Base-by-base conservation (phyloP, 2,329 filamentous ascomycete species). In the Aspergillus sp. region DNA sequence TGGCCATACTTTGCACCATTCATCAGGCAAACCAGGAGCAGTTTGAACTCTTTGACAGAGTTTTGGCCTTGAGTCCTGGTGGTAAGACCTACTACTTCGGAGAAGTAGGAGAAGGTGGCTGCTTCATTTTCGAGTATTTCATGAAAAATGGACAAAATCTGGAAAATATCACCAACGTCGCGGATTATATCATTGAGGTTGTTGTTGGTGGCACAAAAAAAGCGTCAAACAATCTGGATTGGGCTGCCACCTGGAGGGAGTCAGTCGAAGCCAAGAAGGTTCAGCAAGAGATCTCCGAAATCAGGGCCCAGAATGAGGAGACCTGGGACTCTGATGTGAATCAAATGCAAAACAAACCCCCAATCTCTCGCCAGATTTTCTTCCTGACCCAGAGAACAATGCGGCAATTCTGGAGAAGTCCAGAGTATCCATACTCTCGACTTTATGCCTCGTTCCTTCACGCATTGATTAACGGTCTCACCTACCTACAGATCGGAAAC, bases 401-500 rank as follows among this genome's bases (percentile, higher is more conserved):
- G 69, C 79, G 79, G 1, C 85, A 90, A 64, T 86, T 90, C 73
- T 91, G 87, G 87, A 81, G 90, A 35, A 86, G 88, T 52, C 87
- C 88, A 0, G 85, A 84, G 2, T 92, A 92, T 69, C 76, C 90
- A 11, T 91, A 90, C 71, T 87, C 87, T 55, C 90, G 90, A 65
- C 76, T 92, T 33, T 90, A 90, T 70, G 81, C 84, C 3, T 81
- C 85, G 0, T 82, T 89, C 60, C 79, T 90, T 45, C 78, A 88
- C 43, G 87, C 86, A 1, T 82, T 90, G 65, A 87, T 91, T 77
- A 90, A 89, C 73, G 87, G 87, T 23, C 89, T 90, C 71, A 90
- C 87, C 2, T 91, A 89, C 73, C 88, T 83, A 76, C 77, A 87
- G 58, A 81, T 90, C 3, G 87, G 87, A 3, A 79, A 87, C 69